Base-by-base conservation (phyloP, 1,284 basidiomycete genomes). In the Omphalotus olearius region DNA sequence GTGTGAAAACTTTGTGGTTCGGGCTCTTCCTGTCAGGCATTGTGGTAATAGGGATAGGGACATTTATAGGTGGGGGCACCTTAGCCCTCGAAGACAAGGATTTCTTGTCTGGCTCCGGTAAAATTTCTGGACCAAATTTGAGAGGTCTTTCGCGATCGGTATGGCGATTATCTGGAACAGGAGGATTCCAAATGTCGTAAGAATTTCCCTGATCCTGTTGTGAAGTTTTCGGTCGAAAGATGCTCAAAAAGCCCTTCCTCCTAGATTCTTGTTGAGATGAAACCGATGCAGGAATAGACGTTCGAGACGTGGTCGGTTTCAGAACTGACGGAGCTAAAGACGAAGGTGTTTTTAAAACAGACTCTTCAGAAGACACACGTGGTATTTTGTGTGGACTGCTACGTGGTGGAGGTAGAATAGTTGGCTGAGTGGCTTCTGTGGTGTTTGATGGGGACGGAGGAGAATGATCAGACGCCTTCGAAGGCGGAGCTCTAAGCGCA, bases 281-380 rank as follows among this genome's bases (percentile, higher is more conserved):
- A 3, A 66, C 52, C 28, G 72, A 72, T 28, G 66, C 64, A 25
- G 68, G 65, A n/a, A 68, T 62, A 14, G 72, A 69, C 46, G 67
- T 66, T 10, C 65, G 68, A 14, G 70, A 71, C 42, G 54, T 51
- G 11, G 70, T 66, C 6, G 69, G 69, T 50, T 68, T 70, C 42
- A 69, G 56, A 26, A 68, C 63, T 4, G 78, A 75, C 0, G 67
- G 71, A 3, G 75, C 72, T 13, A 80, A 69, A 3, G 79, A 78
- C 23, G 79, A 79, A n/a, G 79, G 77, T 0, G 79, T 81, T 57
- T 69, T 71, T 18, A 80, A 67, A 37, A 76, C 66, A 4, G 74
- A 70, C 37, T 79, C 79, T 52, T 73, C 69, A 5, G 72, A 74
- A 17, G 64, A 56, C 28, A 41, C 46, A 26, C 55, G 56, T 7